Percentiles rank a stretch among this genome's conserved stretches.
phyloP scores from a whole-genome alignment of 495 filamentous ascomycete genomes.

The Chaetomium fimeti region DNA sequence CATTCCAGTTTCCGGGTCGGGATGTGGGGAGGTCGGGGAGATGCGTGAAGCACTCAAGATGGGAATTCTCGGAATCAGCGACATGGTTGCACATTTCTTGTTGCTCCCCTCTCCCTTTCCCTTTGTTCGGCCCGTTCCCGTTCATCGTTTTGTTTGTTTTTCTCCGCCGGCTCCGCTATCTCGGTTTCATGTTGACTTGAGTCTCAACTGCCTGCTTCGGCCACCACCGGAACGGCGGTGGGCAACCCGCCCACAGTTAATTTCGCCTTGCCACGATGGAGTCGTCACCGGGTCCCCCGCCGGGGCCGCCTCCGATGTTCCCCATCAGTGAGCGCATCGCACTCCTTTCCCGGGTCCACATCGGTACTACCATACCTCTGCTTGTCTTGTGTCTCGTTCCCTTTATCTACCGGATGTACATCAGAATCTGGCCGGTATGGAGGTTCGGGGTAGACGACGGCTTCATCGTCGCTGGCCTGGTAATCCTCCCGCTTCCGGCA shows the following conservation, averaged over 20 bases:
- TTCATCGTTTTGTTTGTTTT: too few relatives aligned
- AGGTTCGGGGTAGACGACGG: slow-evolving; percentile 26
- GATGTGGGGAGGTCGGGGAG: not conserved
- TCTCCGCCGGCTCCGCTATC: too few relatives aligned
- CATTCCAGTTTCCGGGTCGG: not conserved
- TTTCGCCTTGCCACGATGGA: not conserved
- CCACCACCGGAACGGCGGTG: not conserved
- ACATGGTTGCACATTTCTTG: not conserved
- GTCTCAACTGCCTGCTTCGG: not conserved
- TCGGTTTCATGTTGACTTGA: not conserved
- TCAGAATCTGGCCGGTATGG: slow-evolving; percentile 25
- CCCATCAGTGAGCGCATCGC: slow-evolving; percentile 23
- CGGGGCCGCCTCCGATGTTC: not conserved
- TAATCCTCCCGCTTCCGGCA: slow-evolving; percentile 10
- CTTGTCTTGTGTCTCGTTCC: slow-evolving; percentile 23
- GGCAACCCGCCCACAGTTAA: too few relatives aligned
- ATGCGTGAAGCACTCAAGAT: not conserved
- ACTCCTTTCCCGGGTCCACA: slow-evolving; percentile 20
- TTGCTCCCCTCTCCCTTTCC: not conserved
- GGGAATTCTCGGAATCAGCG: not conserved
- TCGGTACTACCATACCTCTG: slow-evolving; percentile 23
- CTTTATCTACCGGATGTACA: slow-evolving; percentile 21
- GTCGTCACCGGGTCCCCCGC: not conserved
- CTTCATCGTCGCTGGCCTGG: slow-evolving; percentile 24
- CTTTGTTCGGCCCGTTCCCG: too few relatives aligned